Evolutionary conservation across 2,329 filamentous ascomycete species (phyloP).

Genomic region (Corynespora cassiicola): DNA sequence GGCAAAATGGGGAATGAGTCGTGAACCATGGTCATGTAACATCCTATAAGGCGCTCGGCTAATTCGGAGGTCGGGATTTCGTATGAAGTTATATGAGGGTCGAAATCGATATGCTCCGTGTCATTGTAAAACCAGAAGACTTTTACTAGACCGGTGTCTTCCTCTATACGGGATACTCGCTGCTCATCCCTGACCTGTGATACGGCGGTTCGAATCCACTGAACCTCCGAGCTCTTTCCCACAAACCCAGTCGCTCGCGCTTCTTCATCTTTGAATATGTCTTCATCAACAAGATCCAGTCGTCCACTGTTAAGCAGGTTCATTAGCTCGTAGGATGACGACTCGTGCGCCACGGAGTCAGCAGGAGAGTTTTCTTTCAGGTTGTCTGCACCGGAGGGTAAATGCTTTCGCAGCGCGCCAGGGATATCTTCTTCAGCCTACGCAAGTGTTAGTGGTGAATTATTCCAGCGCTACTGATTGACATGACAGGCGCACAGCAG

Average conservation of each 20-base stretch:
- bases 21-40: constrained; percentile 38
- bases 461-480: neutral
- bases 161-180: constrained; percentile 10
- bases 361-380: constrained; percentile 4
- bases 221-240: constrained; percentile 20
- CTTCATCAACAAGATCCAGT: constrained; percentile 15
- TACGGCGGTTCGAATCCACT: constrained; percentile 16
- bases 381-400: constrained; percentile 1
- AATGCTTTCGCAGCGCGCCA: constrained; percentile 1
- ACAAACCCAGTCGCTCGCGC: constrained; percentile 19
- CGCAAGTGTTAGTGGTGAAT: constrained; percentile 2
- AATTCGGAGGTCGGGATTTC: constrained; percentile 29
- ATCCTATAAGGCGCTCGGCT: constrained; percentile 28
- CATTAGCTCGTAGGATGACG: neutral
- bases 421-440: constrained; percentile 12
- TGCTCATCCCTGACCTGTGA: constrained; percentile 10
- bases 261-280: constrained; percentile 8
- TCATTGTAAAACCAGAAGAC: constrained; percentile 27
- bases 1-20: constrained; percentile 36
- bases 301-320: constrained; percentile 3
- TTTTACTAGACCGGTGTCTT: constrained; percentile 25
- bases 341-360: neutral
- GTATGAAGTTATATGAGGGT: constrained; percentile 22
- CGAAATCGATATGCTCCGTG: constrained; percentile 15
- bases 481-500: constrained; percentile 4